phyloP scores from a whole-genome alignment of 2,329 filamentous ascomycete species.

The Thelonectria rubi region DNA sequence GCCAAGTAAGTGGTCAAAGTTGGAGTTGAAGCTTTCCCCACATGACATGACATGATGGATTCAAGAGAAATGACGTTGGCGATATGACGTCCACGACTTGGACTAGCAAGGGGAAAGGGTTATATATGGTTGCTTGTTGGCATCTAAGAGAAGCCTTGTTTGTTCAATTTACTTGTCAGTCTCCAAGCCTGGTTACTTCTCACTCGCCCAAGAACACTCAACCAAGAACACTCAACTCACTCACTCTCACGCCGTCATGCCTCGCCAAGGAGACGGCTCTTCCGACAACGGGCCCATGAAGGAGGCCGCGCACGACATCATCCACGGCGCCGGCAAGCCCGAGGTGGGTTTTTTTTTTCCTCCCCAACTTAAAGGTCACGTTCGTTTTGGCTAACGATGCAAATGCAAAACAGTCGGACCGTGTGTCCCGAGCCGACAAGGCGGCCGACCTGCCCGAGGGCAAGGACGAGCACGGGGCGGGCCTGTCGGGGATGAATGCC shows the following conservation, averaged over 20 bases:
- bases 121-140: background rate
- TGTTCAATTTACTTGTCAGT: too few species aligned
- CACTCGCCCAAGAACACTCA: too few species aligned
- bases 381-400: too few species aligned
- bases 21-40: constrained; percentile 13
- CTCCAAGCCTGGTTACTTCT: too few species aligned
- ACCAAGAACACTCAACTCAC: too few species aligned
- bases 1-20: too few species aligned
- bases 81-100: constrained; percentile 26
- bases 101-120: background rate
- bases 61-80: constrained; percentile 16
- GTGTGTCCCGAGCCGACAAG: constrained; percentile 59
- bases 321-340: constrained; percentile 54
- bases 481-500: constrained; percentile 51
- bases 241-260: constrained; percentile 56
- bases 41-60: constrained; percentile 6
- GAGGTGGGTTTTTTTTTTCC: constrained; percentile 47
- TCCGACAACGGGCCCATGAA: constrained; percentile 57
- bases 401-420: constrained; percentile 39
- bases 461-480: constrained; percentile 53
- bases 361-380: too few species aligned
- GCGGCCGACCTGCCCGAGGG: constrained; percentile 58
- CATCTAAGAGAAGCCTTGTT: too few species aligned
- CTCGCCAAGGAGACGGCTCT: constrained; percentile 59
- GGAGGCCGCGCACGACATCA: constrained; percentile 52